Conservation (phyloP, 2,329 filamentous ascomycete genomes). For the Huntiella abstrusa region DNA sequence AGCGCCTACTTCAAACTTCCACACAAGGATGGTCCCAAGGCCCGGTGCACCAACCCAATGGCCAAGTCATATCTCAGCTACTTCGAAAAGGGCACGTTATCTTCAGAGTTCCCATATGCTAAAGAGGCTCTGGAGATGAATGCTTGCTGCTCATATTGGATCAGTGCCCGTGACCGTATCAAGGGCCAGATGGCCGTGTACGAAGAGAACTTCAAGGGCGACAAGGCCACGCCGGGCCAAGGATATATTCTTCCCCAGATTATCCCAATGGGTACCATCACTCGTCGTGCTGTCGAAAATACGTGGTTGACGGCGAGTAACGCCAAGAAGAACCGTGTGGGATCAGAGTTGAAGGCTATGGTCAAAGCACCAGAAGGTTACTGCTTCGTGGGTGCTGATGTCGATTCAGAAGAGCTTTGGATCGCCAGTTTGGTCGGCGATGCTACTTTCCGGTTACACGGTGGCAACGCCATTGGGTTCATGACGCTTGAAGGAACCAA, state of each 20-base stretch:
- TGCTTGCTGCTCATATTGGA: slow-evolving; percentile 97
- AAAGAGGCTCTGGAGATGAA: slow-evolving; percentile 98
- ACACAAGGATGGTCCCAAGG: slow-evolving; percentile 79
- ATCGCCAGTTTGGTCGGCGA: slow-evolving; percentile 92
- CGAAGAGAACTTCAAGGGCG: slow-evolving; percentile 34
- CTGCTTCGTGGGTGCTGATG: slow-evolving; percentile 87
- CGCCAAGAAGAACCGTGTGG: slow-evolving; percentile 86
- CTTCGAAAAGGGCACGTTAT: slow-evolving; percentile 75
- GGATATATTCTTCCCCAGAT: slow-evolving; percentile 90
- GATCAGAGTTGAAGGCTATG: slow-evolving; percentile 95
- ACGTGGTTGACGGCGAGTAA: slow-evolving; percentile 98
- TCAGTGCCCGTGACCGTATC: slow-evolving; percentile 83
- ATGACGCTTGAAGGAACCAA: slow-evolving; percentile 98
- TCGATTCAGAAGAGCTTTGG: slow-evolving; percentile 95
- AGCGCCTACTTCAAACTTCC: slow-evolving; percentile 80
- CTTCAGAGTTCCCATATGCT: slow-evolving; percentile 74
- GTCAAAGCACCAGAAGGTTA: slow-evolving; percentile 80
- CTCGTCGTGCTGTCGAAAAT: slow-evolving; percentile 82
- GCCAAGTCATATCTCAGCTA: slow-evolving; percentile 81
- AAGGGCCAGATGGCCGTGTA: slow-evolving; percentile 93
- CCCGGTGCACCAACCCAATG: slow-evolving; percentile 70
- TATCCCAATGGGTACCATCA: slow-evolving; percentile 97
- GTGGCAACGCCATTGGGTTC: slow-evolving; percentile 92
- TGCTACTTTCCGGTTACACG: slow-evolving; percentile 84
- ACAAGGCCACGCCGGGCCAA: slow-evolving; percentile 13